Conservation (phyloP, 352 stramenopile species). For the Peronosclerospora sorghi region DNA sequence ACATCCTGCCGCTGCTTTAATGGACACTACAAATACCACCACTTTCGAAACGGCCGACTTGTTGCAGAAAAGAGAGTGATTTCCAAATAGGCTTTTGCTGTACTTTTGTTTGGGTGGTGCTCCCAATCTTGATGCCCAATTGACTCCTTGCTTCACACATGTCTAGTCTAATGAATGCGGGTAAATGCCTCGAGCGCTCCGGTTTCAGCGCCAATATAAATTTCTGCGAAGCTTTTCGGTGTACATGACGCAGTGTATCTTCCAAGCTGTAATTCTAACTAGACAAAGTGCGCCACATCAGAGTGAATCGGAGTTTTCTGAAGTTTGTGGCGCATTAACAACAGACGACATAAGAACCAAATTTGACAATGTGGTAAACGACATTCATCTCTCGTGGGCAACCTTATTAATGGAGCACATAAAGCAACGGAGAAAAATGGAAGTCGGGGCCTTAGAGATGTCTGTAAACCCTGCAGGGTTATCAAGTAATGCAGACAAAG, state of each 20-base stretch:
- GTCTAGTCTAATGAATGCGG: constrained; percentile 29
- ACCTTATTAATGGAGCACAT: constrained; percentile 13
- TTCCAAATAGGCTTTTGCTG: constrained; percentile 36
- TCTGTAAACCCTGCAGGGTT: constrained; percentile 18
- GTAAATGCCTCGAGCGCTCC: constrained; percentile 21
- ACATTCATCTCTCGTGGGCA: constrained; percentile 25
- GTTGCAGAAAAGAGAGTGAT: constrained; percentile 28
- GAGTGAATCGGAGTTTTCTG: constrained; percentile 1
- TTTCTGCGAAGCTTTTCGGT: constrained; percentile 28
- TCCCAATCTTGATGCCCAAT: constrained; percentile 34
- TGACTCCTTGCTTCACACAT: constrained; percentile 28
- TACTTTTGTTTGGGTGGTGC: constrained; percentile 53
- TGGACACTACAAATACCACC: constrained; percentile 2
- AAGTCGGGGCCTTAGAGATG: constrained; percentile 9
- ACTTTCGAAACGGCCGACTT: constrained; percentile 14
- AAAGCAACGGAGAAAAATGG: constrained; percentile 5
- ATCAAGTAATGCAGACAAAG: constrained; percentile 7
- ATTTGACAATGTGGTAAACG: constrained; percentile 21
- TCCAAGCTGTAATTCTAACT: constrained; percentile 35
- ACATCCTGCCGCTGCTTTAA: constrained; percentile 4
- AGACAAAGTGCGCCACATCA: neutral
- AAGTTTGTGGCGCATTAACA: constrained; percentile 4
- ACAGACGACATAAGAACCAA: constrained; percentile 5
- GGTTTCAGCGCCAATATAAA: constrained; percentile 28
- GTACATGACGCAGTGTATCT: constrained; percentile 40